Evolutionary conservation across 2,329 filamentous ascomycete species (phyloP).

Genomic region (Fusarium heterosporum): DNA sequence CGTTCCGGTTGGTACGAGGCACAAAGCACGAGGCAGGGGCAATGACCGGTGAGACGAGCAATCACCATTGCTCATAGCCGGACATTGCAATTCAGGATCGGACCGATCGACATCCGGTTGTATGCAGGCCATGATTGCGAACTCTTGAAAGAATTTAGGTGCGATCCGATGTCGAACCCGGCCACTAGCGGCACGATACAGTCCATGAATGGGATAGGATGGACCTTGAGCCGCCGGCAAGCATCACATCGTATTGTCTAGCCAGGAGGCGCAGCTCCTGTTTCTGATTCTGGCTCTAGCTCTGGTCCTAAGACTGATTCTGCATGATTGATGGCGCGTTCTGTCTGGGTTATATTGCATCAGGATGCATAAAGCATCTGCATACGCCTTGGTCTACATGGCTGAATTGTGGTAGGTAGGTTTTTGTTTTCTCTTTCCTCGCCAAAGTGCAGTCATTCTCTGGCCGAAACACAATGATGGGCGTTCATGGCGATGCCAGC

Average conservation of each 20-base stretch:
- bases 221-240: constrained; percentile 4
- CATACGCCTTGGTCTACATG: constrained; percentile 2
- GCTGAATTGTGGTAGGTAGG: not conserved
- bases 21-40: constrained; percentile 31
- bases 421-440: constrained; percentile 34
- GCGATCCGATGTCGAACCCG: constrained; percentile 12
- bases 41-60: constrained; percentile 45
- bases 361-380: constrained; percentile 8
- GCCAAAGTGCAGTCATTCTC: constrained; percentile 8
- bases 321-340: constrained; percentile 13
- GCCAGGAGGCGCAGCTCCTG: constrained; percentile 1
- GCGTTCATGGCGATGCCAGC: constrained; percentile 28
- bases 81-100: constrained; percentile 27
- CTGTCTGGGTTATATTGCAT: constrained; percentile 11
- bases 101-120: constrained; percentile 37
- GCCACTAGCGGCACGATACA: constrained; percentile 28
- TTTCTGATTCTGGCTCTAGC: not conserved
- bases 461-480: not conserved
- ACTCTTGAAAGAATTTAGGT: constrained; percentile 8
- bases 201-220: constrained; percentile 3
- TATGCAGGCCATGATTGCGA: constrained; percentile 25
- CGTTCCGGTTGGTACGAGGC: constrained; percentile 44
- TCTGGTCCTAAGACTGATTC: not conserved
- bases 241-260: not conserved
- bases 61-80: constrained; percentile 36